Base-by-base conservation (phyloP, 169 alveolate genomes). In the Toxoplasma gondii region DNA sequence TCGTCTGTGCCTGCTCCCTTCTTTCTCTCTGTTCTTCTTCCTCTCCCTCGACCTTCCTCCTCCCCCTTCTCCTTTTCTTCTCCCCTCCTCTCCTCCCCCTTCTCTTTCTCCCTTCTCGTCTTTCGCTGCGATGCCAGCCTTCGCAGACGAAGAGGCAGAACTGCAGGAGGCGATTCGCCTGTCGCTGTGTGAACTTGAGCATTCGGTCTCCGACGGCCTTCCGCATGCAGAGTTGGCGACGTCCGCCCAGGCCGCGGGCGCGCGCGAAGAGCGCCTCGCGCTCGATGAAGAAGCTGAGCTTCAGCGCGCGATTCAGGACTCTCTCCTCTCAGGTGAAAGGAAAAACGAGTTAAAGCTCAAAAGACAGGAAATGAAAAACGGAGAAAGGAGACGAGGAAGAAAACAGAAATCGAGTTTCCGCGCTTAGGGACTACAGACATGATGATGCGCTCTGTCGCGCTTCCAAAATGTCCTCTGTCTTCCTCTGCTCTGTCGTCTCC, bases 121-220 rank as follows among this genome's bases (percentile, higher is more conserved):
- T 64, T 31, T 1, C 9, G 24, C 74, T 16, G n/a, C n/a, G 24
- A 64, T 64, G 74, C 74, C 74, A 31, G 34, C 74, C n/a, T 64
- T 64, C 74, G 74, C n/a, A 16, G 90, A 82, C 17, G 90, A 82
- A 24, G 90, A 82, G 31, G 90, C 90, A 2, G 69, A 82, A 67
- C 90, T 82, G 36, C 90, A 82, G 90, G 90, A 82, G 90, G 90
- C 64, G 53, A 36, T 82, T 12, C 90, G 90, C 36, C 64, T 38
- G 67, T 82, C 90, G 34, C 38, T 82, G 90, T 17, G 41, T 41
- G 90, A 82, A 31, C 41, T 29, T 38, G 64, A 39, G 53, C 67
- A 4, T 49, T 49, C 22, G 53, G 36, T 64, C 12, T 16, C 27
- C 22, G 67, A 2, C 19, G 12, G 54, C 38, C 67, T 12, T 2